Evolutionary conservation across 805 yeast species (phyloP).

Genomic region (Vanderwaltozyma yarrowii): DNA sequence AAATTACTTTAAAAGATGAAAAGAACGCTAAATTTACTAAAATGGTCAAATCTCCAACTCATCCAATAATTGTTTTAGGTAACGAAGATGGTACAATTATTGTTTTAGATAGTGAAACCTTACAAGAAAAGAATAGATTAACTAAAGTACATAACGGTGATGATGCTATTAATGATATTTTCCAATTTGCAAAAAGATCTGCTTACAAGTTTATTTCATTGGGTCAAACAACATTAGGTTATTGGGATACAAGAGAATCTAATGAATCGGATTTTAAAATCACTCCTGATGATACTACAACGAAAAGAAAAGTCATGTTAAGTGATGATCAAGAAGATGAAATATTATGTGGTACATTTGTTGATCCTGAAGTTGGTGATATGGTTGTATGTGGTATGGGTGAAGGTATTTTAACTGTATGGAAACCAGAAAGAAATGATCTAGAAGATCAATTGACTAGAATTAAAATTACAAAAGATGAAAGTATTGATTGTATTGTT

Average conservation of each 20-base stretch:
- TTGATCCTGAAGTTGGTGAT: conserved; percentile 52
- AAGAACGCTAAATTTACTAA: conserved; percentile 25
- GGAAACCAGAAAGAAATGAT: conserved; percentile 66
- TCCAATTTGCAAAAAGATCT: conserved; percentile 52
- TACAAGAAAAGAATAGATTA: conserved; percentile 42
- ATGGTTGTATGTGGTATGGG: conserved; percentile 78
- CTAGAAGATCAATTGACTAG: conserved; percentile 72
- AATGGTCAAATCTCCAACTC: conserved; percentile 27
- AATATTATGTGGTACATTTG: conserved; percentile 61
- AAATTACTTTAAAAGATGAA: conserved; percentile 26
- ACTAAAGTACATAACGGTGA: conserved; percentile 57
- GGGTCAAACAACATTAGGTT: conserved; percentile 74
- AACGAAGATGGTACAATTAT: conserved; percentile 60
- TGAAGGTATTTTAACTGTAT: conserved; percentile 77
- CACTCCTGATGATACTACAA: conserved; percentile 13
- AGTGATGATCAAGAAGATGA: conserved; percentile 95
- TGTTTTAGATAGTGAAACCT: conserved; percentile 49
- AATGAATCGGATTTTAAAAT: conserved; percentile 15
- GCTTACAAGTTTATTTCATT: conserved; percentile 69
- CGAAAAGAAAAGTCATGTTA: conserved; percentile 41
- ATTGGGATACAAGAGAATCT: conserved; percentile 62
- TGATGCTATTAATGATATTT: conserved; percentile 68
- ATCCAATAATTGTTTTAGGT: conserved; percentile 41
- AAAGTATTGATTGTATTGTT: conserved; percentile 63
- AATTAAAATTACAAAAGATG: conserved; percentile 55